Base-by-base conservation (phyloP, 768 basidiomycete species). In the Nidularia pulvinata region DNA sequence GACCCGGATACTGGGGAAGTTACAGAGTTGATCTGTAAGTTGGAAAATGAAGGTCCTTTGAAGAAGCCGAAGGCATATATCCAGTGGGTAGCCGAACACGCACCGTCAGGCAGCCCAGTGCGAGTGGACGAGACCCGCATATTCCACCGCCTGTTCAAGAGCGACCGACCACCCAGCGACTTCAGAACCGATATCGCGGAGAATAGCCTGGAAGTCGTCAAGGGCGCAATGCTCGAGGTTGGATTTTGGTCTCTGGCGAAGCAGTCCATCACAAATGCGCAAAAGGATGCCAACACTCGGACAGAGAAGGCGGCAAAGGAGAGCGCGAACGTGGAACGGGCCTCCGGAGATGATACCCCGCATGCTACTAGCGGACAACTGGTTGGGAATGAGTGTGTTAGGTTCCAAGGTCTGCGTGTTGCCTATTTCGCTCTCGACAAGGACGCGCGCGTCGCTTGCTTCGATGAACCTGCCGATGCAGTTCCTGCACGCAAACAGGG, bases 391-490 rank as follows among this genome's bases (percentile, higher is more conserved):
- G 97, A 98, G 69, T 92, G 89, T 65, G 82, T 98, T 52, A 82
- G 97, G 37, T 98, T 99, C 86, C 97, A 99, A 72, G 97, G 95
- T 6, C 78, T 98, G 64, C 86, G 97, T 7, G 87, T 98, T 46
- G 97, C 89, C 2, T 99, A 98, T 75, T 98, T 99, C 64, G 83
- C 92, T 16, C 75, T 98, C 30, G 97, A 99, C 68, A 89, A 86
- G 68, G 95, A 98, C 62, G 76, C 94, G 36, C 77, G 80, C 35
- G 62, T 95, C 35, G 82, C 80, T 13, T 82, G 79, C 52, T 67
- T 96, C 32, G 81, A 86, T 11, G 82, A 86, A 56, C 68, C 73
- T 5, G 79, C 71, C 1, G 73, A 70, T 1, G 70, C 63, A 14
- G 61, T 65, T 25, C 68, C 78, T 2, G 76, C 72, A 2, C 71